These are phyloP conservation scores for Cladophialophora carrionii DNA, from an alignment of 2,329 filamentous ascomycete species.

Conservation along the genomic window DNA sequence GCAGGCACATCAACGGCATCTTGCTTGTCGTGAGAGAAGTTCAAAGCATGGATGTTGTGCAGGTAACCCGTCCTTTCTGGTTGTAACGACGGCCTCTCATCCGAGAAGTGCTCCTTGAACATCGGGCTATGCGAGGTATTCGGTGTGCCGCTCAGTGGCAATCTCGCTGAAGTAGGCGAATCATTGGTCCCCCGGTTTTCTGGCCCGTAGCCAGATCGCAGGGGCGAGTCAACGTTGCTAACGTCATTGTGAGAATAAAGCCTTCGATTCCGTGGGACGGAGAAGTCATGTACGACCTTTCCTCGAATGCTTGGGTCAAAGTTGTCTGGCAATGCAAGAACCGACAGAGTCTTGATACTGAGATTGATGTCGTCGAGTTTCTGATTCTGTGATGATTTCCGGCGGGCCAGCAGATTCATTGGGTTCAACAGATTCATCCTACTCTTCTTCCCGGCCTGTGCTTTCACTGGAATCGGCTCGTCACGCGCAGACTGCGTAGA, in stretches of 20 bases:
- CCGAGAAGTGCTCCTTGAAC: constrained; percentile 65
- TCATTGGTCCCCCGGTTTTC: constrained; percentile 21
- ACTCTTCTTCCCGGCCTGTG: constrained; percentile 50
- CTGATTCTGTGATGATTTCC: constrained; percentile 57
- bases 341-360: constrained; percentile 51
- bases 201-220: constrained; percentile 21
- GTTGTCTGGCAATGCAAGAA: constrained; percentile 60
- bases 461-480: constrained; percentile 38
- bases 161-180: constrained; percentile 9
- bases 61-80: constrained; percentile 50
- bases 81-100: constrained; percentile 48
- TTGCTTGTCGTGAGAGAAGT: constrained; percentile 39
- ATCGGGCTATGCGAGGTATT: constrained; percentile 56
- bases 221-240: constrained; percentile 23
- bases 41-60: constrained; percentile 46
- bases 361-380: constrained; percentile 57
- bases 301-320: constrained; percentile 67
- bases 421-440: constrained; percentile 63
- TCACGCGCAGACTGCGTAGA: constrained; percentile 24
- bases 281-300: constrained; percentile 67
- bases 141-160: constrained; percentile 18
- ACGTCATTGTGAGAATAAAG: constrained; percentile 42
- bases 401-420: constrained; percentile 62
- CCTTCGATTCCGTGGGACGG: constrained; percentile 58
- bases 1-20: constrained; percentile 46